A percentile compares a stretch with the other conserved stretches of the same genome.
phyloP scores from a whole-genome alignment of 2,329 filamentous ascomycete genomes.

The Fusarium pseudoanthophilum region DNA sequence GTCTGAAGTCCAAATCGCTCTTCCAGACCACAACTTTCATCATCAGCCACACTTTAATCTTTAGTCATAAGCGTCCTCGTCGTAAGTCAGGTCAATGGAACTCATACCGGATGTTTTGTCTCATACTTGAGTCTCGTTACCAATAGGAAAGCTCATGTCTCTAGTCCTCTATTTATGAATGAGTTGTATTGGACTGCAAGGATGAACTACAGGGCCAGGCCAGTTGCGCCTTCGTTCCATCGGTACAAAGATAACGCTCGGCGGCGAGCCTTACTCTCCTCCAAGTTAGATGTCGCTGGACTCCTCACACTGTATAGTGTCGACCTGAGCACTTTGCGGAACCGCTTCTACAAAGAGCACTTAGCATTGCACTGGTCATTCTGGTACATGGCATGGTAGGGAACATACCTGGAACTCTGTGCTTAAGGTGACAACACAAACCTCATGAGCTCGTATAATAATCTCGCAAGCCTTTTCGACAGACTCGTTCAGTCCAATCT shows the following conservation, averaged over 20 bases:
- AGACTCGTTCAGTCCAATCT: not conserved
- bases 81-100: too few species aligned
- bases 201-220: not conserved
- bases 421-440: not conserved
- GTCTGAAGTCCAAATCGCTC: not conserved
- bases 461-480: not conserved
- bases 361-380: fast-evolving
- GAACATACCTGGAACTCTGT: not conserved
- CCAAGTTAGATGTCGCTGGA: not conserved
- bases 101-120: too few species aligned
- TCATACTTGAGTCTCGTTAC: too few species aligned
- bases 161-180: not conserved
- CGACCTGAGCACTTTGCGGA: not conserved
- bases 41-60: too few species aligned
- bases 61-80: too few species aligned
- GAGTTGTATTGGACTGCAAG: fast-evolving
- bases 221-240: not conserved
- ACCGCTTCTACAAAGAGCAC: not conserved
- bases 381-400: fast-evolving
- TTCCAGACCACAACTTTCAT: not conserved
- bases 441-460: not conserved
- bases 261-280: not conserved
- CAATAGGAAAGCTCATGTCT: too few species aligned
- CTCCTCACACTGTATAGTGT: not conserved
- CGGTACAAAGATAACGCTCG: not conserved